These are phyloP conservation scores for Aspergillus coremiiformis DNA, from an alignment of 495 filamentous ascomycete species.

Conservation along the genomic window DNA sequence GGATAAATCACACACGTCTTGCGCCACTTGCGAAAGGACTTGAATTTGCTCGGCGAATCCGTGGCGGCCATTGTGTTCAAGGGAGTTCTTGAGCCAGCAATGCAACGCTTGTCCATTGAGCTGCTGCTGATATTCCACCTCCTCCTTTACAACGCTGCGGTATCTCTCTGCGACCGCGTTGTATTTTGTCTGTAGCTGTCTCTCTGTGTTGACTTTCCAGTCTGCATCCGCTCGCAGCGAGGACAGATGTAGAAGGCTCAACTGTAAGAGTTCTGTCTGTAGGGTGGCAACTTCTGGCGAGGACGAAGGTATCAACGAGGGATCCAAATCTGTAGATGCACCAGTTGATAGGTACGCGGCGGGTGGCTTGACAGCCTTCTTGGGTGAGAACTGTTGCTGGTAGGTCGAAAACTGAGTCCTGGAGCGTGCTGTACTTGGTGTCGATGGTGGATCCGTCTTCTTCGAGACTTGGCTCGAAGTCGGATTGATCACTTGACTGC, in stretches of 20 bases:
- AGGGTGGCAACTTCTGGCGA: constrained; percentile 53
- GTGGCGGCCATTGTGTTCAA: constrained; percentile 21
- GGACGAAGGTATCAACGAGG: constrained; percentile 30
- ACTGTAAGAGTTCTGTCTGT: constrained; percentile 66
- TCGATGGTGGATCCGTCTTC: constrained; percentile 6
- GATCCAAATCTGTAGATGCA: constrained; percentile 6
- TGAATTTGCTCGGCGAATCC: constrained; percentile 37
- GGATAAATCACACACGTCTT: constrained; percentile 35
- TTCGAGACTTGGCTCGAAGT: constrained; percentile 13
- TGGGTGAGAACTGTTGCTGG: constrained; percentile 64
- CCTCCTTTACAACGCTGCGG: constrained; percentile 25
- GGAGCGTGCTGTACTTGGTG: constrained; percentile 20
- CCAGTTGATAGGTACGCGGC: constrained; percentile 27
- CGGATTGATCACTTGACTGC: constrained; percentile 28
- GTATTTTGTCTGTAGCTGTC: constrained; percentile 32
- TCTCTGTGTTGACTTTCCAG: constrained; percentile 32
- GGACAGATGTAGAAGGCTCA: constrained; percentile 58
- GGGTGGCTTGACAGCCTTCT: constrained; percentile 54
- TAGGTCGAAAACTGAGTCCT: constrained; percentile 56
- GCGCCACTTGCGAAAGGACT: constrained; percentile 34
- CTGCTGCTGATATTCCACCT: constrained; percentile 32
- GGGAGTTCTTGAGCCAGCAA: constrained; percentile 32
- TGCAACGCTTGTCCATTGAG: constrained; percentile 35
- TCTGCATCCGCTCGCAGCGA: constrained; percentile 24
- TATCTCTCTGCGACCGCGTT: constrained; percentile 32